Conservation (phyloP, 768 basidiomycete species). For the Tulasnella calospora region DNA sequence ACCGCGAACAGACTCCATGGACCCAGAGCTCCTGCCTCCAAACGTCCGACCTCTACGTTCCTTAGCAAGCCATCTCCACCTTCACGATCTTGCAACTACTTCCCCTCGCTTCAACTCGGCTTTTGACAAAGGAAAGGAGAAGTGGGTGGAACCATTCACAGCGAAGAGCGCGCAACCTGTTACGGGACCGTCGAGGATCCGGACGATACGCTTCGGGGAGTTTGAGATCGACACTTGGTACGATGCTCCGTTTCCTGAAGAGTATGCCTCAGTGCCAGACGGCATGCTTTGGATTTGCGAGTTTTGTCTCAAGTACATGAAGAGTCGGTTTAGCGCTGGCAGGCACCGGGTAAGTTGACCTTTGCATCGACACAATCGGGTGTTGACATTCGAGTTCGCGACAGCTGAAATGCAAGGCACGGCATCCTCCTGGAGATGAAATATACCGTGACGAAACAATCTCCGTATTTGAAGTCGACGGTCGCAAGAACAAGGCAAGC, state of each 20-base stretch:
- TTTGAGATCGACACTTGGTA: slow-evolving; percentile 98
- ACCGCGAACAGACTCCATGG: slow-evolving; percentile 34
- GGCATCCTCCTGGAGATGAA: slow-evolving; percentile 97
- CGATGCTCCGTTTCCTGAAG: slow-evolving; percentile 97
- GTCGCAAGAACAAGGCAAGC: slow-evolving; percentile 87
- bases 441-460: slow-evolving; percentile 87
- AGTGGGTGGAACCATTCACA: not conserved
- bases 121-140: slow-evolving; percentile 41
- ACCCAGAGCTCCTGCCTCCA: not conserved
- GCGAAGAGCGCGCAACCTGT: slow-evolving; percentile 45
- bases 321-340: slow-evolving; percentile 77
- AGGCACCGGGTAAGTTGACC: slow-evolving; percentile 70
- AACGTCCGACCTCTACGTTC: slow-evolving; percentile 26
- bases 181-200: slow-evolving; percentile 55
- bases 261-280: slow-evolving; percentile 88
- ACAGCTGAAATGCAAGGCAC: slow-evolving; percentile 89
- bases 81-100: slow-evolving; percentile 30
- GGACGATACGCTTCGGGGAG: slow-evolving; percentile 80
- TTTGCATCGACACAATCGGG: not conserved
- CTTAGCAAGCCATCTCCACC: slow-evolving; percentile 33
- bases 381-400: slow-evolving; percentile 12
- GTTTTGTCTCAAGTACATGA: slow-evolving; percentile 97
- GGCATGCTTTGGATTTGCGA: slow-evolving; percentile 95
- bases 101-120: slow-evolving; percentile 56
- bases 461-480: slow-evolving; percentile 97